A percentile compares a stretch with the other conserved stretches of the same genome.
phyloP scores from a whole-genome alignment of 768 basidiomycete species.

The Rhodotorula paludigena region DNA sequence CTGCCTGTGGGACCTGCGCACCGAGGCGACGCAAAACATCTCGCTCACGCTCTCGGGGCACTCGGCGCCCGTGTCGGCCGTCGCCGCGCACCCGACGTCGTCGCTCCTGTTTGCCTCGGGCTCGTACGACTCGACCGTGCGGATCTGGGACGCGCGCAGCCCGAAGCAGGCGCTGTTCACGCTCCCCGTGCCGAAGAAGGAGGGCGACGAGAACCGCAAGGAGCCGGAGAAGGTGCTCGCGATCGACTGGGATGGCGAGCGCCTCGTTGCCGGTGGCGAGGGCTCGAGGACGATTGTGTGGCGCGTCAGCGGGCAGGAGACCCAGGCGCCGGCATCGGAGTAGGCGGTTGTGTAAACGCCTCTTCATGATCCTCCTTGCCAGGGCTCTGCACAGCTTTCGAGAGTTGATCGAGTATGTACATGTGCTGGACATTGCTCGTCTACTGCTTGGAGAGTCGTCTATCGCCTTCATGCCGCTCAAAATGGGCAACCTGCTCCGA shows the following conservation, averaged over 20 bases:
- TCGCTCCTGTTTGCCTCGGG: conserved; percentile 48
- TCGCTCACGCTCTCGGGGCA: conserved; percentile 48
- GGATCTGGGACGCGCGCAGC: conserved; percentile 52
- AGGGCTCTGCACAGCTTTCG: background rate
- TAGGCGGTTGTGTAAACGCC: background rate
- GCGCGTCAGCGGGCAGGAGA: conserved; percentile 23
- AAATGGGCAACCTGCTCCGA: conserved; percentile 47
- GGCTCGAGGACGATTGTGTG: conserved; percentile 46
- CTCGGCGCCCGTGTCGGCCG: conserved; percentile 47
- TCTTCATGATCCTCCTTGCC: background rate
- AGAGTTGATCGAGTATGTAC: no score
- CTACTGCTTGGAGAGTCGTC: no score
- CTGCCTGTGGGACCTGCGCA: conserved; percentile 49
- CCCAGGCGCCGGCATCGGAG: conserved; percentile 2
- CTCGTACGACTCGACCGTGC: conserved; percentile 48
- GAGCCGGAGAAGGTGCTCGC: conserved; percentile 49
- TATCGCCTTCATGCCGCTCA: no score
- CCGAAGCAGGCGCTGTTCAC: conserved; percentile 50
- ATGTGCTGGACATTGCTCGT: no score
- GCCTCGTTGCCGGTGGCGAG: conserved; percentile 51
- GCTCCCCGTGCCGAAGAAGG: conserved; percentile 44
- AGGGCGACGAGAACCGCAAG: conserved; percentile 45
- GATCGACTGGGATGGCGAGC: conserved; percentile 51
- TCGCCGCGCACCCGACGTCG: conserved; percentile 49
- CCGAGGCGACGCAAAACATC: conserved; percentile 47